phyloP scores from a whole-genome alignment of 495 filamentous ascomycete species.

The Penicillium daleae region DNA sequence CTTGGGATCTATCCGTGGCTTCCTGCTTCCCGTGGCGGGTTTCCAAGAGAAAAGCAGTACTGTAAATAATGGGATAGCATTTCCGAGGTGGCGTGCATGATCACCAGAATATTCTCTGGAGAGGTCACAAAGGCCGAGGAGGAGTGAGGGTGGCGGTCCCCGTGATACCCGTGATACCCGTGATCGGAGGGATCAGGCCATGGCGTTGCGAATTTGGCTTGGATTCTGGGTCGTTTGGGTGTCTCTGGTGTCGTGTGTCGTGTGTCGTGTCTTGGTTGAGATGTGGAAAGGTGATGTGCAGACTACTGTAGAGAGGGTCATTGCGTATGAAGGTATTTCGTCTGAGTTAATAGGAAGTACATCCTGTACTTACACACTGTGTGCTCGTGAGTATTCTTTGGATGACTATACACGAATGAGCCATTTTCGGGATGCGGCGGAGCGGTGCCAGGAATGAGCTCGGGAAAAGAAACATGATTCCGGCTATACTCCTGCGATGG shows the following conservation, averaged over 20 bases:
- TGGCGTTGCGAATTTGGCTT: conserved; percentile 3
- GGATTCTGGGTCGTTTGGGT: neutral
- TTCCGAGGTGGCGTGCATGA: conserved; percentile 10
- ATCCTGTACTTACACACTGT: too few relatives aligned
- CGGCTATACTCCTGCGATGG: neutral
- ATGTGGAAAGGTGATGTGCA: neutral
- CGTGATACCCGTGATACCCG: conserved; percentile 1
- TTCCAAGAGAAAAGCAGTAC: neutral
- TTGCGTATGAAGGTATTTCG: neutral
- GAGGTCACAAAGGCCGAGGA: conserved; percentile 3
- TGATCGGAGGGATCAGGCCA: conserved; percentile 2
- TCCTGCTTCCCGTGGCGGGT: neutral
- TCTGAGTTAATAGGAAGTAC: neutral
- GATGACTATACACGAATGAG: conserved; percentile 19
- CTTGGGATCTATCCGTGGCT: neutral
- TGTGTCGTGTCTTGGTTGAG: neutral
- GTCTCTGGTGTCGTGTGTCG: neutral
- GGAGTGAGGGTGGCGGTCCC: too few relatives aligned
- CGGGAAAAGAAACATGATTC: conserved; percentile 15
- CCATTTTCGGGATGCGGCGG: conserved; percentile 33
- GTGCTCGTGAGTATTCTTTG: too few relatives aligned
- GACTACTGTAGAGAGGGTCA: too few relatives aligned
- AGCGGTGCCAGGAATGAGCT: conserved; percentile 30
- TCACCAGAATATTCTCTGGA: neutral
- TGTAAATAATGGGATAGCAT: neutral